Evolutionary conservation across 2,329 filamentous ascomycete genomes (phyloP), one percentile per base, ranked within the genome.

Genomic region (Xylogone sp.): DNA sequence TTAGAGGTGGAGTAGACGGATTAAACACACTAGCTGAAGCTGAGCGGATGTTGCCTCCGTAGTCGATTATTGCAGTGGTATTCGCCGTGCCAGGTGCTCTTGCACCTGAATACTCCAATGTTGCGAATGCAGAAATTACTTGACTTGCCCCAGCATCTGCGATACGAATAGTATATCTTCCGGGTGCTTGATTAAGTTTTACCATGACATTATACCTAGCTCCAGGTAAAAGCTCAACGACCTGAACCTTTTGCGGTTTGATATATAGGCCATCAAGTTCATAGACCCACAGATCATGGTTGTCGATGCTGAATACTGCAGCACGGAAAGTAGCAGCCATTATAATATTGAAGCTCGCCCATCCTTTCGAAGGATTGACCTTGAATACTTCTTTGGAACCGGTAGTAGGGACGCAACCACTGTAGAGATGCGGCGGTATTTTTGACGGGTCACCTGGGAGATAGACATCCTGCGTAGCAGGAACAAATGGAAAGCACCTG

Each of bases 181-280:
- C 34, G 8, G 34, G 34, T 9, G 34, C 34, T 43, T 71, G 66
- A 57, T 71, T 66, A 3, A 73, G 65, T 51, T 69, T 71, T 20
- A 75, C 58, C 46, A 74, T 63, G 13, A 65, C 66, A 1, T 70
- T 67, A 43, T 43, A 49, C 5, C 34, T 19, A n/a, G 42, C 47
- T 20, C 47, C 47, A 22, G 47, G 21, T 18, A 18, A 49, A 18
- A 49, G 21, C 34, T 65, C 67, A 53, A 54, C 64, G 8, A 70
- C 64, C 42, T 73, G 59, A 21, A 65, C 69, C 16, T 58, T 52
- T 20, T 64, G 64, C 0, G 71, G 71, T 42, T 70, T 60, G 19
- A 75, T 66, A 50, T 68, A 74, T 22, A 64, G 59, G 1, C 73
- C 73, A 51, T 75, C 72, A 20, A 69, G 63, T 21, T 69, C 71